Percentiles rank a stretch among this genome's conserved stretches.
Evolutionary conservation across 306 rosid genomes (phyloP).

Genomic region (Luffa aegyptiaca): DNA sequence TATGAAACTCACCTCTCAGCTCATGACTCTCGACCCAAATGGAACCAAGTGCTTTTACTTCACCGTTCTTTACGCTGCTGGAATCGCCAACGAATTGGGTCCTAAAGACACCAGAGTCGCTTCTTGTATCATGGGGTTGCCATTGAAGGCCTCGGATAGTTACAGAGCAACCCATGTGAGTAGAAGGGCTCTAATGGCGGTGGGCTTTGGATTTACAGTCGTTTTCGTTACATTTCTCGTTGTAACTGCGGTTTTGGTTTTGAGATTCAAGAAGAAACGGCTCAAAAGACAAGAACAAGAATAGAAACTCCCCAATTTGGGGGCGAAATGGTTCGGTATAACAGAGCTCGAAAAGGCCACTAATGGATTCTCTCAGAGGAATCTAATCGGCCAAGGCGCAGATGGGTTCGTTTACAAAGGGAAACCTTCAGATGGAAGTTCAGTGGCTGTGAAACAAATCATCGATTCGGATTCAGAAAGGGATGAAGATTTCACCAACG

Average conservation of each 20-base stretch:
- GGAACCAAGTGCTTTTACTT: constrained; percentile 35
- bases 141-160: constrained; percentile 17
- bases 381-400: constrained; percentile 62
- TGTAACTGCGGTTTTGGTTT: constrained; percentile 20
- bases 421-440: constrained; percentile 43
- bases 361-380: constrained; percentile 43
- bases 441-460: constrained; percentile 54
- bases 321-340: constrained; percentile 57
- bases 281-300: neutral
- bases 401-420: constrained; percentile 75
- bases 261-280: neutral
- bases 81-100: constrained; percentile 46
- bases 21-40: constrained; percentile 22
- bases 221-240: constrained; percentile 1
- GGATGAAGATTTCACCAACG: constrained; percentile 69
- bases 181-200: too few relatives aligned
- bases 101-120: constrained; percentile 42
- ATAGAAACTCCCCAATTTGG: constrained; percentile 32
- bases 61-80: constrained; percentile 44
- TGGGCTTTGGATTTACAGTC: too few relatives aligned
- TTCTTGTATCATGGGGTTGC: constrained; percentile 43
- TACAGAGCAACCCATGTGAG: too few relatives aligned
- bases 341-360: constrained; percentile 67
- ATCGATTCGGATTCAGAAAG: constrained; percentile 46
- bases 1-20: constrained; percentile 19